Evolutionary conservation across 805 yeast species (phyloP).

Genomic region (Myxozyma vanderwaltii): DNA sequence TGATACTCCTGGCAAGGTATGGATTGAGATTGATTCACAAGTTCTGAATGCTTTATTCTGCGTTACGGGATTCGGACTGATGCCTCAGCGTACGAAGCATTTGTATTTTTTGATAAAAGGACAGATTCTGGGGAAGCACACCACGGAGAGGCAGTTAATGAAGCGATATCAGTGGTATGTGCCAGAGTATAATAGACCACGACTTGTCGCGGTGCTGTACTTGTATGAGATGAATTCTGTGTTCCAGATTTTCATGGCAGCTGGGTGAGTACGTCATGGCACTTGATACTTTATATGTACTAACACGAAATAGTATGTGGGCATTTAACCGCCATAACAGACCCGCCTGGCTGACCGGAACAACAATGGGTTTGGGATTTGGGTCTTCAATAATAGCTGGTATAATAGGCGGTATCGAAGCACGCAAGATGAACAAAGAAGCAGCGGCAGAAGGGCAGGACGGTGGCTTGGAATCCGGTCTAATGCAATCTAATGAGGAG

Average conservation of each 20-base stretch:
- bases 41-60: slow-evolving; percentile 33
- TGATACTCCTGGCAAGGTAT: slow-evolving; percentile 29
- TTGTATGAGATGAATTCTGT: slow-evolving; percentile 30
- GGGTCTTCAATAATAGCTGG: slow-evolving; percentile 20
- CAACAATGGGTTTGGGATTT: slow-evolving; percentile 31
- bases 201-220: slow-evolving; percentile 26
- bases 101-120: slow-evolving; percentile 24
- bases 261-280: slow-evolving; percentile 15
- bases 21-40: slow-evolving; percentile 36
- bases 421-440: slow-evolving; percentile 10
- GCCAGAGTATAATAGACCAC: slow-evolving; percentile 16
- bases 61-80: slow-evolving; percentile 33
- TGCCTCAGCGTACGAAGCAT: slow-evolving; percentile 33
- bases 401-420: slow-evolving; percentile 20
- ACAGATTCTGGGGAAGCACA: slow-evolving; percentile 7
- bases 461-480: neutral
- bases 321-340: slow-evolving; percentile 32
- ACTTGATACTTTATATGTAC: neutral
- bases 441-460: neutral
- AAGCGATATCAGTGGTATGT: slow-evolving; percentile 29
- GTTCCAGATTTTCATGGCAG: slow-evolving; percentile 32
- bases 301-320: slow-evolving; percentile 26
- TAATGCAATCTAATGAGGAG: neutral
- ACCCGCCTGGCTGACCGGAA: slow-evolving; percentile 35
- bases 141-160: slow-evolving; percentile 11